Evolutionary conservation across 805 yeast genomes (phyloP), one percentile per base, ranked within the genome.

Genomic region (Saturnispora zaruensis): DNA sequence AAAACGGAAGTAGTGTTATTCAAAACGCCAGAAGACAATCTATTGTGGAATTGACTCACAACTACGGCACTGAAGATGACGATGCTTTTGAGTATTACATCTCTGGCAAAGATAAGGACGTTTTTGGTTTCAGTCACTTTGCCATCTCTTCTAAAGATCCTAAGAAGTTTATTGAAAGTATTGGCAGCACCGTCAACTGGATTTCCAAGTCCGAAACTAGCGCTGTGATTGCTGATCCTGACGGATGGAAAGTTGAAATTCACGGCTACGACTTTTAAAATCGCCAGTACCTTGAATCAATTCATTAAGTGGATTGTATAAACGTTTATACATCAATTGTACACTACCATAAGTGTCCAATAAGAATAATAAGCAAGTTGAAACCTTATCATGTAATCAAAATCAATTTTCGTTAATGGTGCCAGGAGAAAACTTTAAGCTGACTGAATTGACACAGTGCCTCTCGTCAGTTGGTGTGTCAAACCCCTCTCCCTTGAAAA

Each of bases 51-150:
- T 74, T 93, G 63, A 91, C 98, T 44, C 91, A 88, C 70, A 93
- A 93, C 71, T 91, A 88, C 83, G 99, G 98, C 21, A 87, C 97
- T 21, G 99, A 93, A 64, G 61, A 69, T 20, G 96, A 91, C 54
- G 74, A 76, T 16, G 73, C 75, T 4, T 87, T 88, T 69, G 69
- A 74, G 46, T 93, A 91, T 67, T 95, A 89, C 67, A 81, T 78
- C 55, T 96, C 96, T 52, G 88, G 89, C 66, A 53, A 59, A 34
- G 63, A 64, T 16, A n/a, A 42, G 11, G 55, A 53, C 8, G 82
- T 84, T 23, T 82, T 79, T 61, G 98, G 98, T 13, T 93, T 77
- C 62, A 95, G 93, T 40, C 96, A 91, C 69, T 76, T 87, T 53
- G 86, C 95, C 57, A 69, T 93, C 28, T 73, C 87, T 6, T 78